Evolutionary conservation across 2,329 filamentous ascomycete genomes (phyloP), one percentile per base, ranked within the genome.

Genomic region (Phaeophleospora eucalypticola): DNA sequence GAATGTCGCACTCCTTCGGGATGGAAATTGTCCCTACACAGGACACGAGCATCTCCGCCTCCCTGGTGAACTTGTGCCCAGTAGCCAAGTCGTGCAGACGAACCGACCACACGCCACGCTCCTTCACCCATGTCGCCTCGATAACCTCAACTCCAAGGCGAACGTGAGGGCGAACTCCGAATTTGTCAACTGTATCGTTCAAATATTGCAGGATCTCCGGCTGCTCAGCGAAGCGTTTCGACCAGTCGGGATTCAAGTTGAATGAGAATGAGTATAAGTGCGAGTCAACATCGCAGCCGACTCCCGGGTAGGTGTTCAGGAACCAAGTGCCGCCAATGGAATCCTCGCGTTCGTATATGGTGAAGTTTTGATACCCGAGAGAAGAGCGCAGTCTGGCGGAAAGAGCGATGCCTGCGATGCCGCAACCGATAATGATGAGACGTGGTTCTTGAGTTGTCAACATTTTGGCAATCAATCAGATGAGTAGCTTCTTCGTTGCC

Each of bases 221-320:
- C 15, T 37, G 35, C 35, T 37, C 35, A 19, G 16, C 18, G 8
- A 37, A 14, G 18, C 20, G 35, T 18, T 37, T 37, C 4, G 35
- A 37, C 35, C 35, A 37, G 35, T 37, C 20, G 4, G 35, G 35
- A 19, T 37, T 37, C 8, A 37, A 19, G 15, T 37, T 37, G 35
- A 37, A 37, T 12, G 16, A 18, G 35, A 37, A 37, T 4, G 35
- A 37, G 15, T 37, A 37, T 16, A 37, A 19, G 20, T 37, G 35
- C 7, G 35, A 37, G 14, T 16, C 16, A 16, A 37, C 8, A 15
- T 37, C 35, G 16, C 35, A 37, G 16, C 35, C 35, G 14, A 15
- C 4, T 37, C 16, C 20, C 35, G 20, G 15, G 27, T 32, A 8
- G 8, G 27, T 8, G 27, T 32, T 32, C 27, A 32, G n/a, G 27